Evolutionary conservation across 805 yeast species (phyloP).

Genomic region (Cyberlindnera meyerae): DNA sequence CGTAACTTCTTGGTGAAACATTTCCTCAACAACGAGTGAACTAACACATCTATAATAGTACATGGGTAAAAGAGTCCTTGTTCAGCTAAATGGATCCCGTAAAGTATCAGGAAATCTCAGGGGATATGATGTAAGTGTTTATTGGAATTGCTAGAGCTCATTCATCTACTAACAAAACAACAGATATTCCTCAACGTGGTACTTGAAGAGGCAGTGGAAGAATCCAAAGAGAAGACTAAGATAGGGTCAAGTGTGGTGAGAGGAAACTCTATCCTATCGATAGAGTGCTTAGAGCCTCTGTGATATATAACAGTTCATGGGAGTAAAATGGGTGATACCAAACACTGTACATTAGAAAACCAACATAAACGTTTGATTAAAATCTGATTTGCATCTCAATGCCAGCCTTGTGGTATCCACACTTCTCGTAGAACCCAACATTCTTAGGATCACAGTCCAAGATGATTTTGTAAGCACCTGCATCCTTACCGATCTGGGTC

Average conservation of each 20-base stretch:
- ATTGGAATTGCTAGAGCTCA: neutral
- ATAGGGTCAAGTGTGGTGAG: slow-evolving; percentile 71
- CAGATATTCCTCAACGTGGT: slow-evolving; percentile 66
- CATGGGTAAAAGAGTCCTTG: slow-evolving; percentile 67
- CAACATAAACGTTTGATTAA: neutral
- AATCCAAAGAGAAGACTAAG: slow-evolving; percentile 37
- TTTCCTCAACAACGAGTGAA: neutral
- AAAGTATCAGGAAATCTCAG: slow-evolving; percentile 73
- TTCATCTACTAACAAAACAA: slow-evolving; percentile 2
- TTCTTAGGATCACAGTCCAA: slow-evolving; percentile 85
- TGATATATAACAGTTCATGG: too few relatives aligned
- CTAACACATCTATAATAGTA: slow-evolving; percentile 38
- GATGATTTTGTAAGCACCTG: slow-evolving; percentile 83
- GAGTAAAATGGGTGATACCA: neutral
- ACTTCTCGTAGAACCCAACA: slow-evolving; percentile 81
- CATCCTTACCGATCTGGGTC: slow-evolving; percentile 49
- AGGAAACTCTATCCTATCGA: slow-evolving; percentile 72
- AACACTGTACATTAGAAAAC: too few relatives aligned
- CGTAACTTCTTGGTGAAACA: too few relatives aligned
- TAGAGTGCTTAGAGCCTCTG: slow-evolving; percentile 41
- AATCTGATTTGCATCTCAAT: slow-evolving; percentile 61
- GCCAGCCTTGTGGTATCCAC: slow-evolving; percentile 68
- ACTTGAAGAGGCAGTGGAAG: slow-evolving; percentile 66
- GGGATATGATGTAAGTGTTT: slow-evolving; percentile 59
- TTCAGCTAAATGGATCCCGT: slow-evolving; percentile 76